A percentile compares a stretch with the other conserved stretches of the same genome.
phyloP scores from a whole-genome alignment of 2,329 filamentous ascomycete species.

The Calonectria henricotiae region DNA sequence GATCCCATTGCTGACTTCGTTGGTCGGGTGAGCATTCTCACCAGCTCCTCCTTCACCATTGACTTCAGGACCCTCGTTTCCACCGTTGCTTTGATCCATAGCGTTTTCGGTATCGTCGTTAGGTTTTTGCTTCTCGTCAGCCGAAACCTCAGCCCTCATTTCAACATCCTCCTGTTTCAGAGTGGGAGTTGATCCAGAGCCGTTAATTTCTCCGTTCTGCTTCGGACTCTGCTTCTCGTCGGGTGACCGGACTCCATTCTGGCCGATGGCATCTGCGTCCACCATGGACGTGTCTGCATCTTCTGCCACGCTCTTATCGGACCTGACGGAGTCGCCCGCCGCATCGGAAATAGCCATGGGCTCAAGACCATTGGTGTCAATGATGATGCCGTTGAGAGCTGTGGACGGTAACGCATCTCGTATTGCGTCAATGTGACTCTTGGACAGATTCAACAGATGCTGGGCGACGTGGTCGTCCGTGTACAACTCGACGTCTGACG shows the following conservation, averaged over 20 bases:
- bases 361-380: slow-evolving; percentile 36
- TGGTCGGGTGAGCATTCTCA: slow-evolving; percentile 29
- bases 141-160: slow-evolving; percentile 1
- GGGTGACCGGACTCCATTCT: slow-evolving; percentile 44
- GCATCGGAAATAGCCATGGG: slow-evolving; percentile 27
- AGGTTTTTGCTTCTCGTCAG: slow-evolving; percentile 16
- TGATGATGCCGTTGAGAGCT: slow-evolving; percentile 49
- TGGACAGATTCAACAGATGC: slow-evolving; percentile 56
- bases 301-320: slow-evolving; percentile 40
- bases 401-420: slow-evolving; percentile 31
- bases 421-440: slow-evolving; percentile 39
- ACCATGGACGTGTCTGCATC: slow-evolving; percentile 55
- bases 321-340: slow-evolving; percentile 27
- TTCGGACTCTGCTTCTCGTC: slow-evolving; percentile 36
- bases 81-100: slow-evolving; percentile 21
- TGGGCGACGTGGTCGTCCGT: slow-evolving; percentile 64
- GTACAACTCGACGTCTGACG: slow-evolving; percentile 72
- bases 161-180: slow-evolving; percentile 38
- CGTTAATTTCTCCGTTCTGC: slow-evolving; percentile 30
- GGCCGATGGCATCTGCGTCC: slow-evolving; percentile 49
- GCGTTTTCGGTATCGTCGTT: slow-evolving; percentile 20
- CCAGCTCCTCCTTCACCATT: slow-evolving; percentile 27
- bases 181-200: slow-evolving; percentile 20
- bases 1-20: slow-evolving; percentile 32
- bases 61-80: slow-evolving; percentile 5